Evolutionary conservation across 2,329 filamentous ascomycete genomes (phyloP), one percentile per base, ranked within the genome.

Genomic region (Dendryphion nanum): DNA sequence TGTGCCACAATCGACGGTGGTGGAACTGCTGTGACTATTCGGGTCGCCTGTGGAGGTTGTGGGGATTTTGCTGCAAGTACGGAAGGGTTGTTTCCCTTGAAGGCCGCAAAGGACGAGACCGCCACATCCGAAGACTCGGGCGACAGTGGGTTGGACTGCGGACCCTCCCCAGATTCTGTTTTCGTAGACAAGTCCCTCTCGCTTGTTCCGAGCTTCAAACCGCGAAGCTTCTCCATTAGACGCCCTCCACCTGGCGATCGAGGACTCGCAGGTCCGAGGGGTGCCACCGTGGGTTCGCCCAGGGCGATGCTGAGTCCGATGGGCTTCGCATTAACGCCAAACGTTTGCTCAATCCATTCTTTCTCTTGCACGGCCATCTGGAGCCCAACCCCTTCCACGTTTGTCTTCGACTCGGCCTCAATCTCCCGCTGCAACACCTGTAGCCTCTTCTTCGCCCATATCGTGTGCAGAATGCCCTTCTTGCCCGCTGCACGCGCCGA

Each of bases 391-490:
- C 89, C 86, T 68, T 95, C 89, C 10, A 78, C 76, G 58, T 94
- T 95, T 46, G 75, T 72, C 51, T 76, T 77, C 58, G 84, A 77
- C 69, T 95, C 89, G 6, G 72, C 71, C 7, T 78, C 79, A 51
- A 95, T 91, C 70, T 95, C 89, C 41, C 75, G 75, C 35, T 89
- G 80, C 33, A 95, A 71, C 45, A 86, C 82, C 20, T 81, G 79
- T 16, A 95, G 70, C 29, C 89, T 76, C 63, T 86, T 84, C 72
- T 89, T 89, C 14, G 87, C 90, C 89, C 90, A 96, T 41, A 91
- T 81, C 2, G 88, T 95, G 60, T 95, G 90, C 42, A 95, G 68
- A 2, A 95, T 87, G 2, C 89, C 89, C 46, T 87, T 85, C 53
- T 83, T 82, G 5, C 87, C 86, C 0, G 82, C 78, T 14, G 81